Base-by-base conservation (phyloP, 1,139 yeast species). In the Debaryomyces coudertii region DNA sequence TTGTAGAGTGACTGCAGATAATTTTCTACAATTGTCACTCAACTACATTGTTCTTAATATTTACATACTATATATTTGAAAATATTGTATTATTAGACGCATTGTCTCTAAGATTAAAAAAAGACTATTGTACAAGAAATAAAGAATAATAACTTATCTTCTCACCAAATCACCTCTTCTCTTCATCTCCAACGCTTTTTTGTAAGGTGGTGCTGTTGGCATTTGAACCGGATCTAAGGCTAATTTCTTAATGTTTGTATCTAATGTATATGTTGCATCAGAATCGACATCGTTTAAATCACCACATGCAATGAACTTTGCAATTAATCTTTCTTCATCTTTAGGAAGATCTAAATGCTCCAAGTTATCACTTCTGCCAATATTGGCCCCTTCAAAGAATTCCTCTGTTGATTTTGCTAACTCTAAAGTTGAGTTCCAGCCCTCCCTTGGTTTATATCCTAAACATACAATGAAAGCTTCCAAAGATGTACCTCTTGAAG, bases 201-300 rank as follows among this genome's bases (percentile, higher is more conserved):
- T 92, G 65, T 93, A 93, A 1, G 98, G 97, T 1, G 99, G 98
- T 24, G 96, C 95, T 0, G 97, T 92, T 5, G 99, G 99, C 65
- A 83, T 75, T 61, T 93, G 98, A 11, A 93, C 95, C 0, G 98
- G 98, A 51, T 89, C 95, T 51, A 93, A 68, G 42, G 86, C 80
- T 9, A 73, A 55, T 41, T 63, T 62, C 12, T 61, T 55, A n/a
- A 57, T 54, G 37, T 65, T 71, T 14, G 63, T 58, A 24, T 83
- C 87, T 40, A 85, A 69, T 2, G 88, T 79, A 62, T 93, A 93
- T 0, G 98, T 92, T 1, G 99, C 99, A 68, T 93, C 99, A 0
- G 97, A 87, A 63, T 93, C 99, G 44, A 85, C 85, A 53, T 86
- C 88, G 42, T 83, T 77, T 47, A 93, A 73, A 59, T 90, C 96